A percentile compares a stretch with the other conserved stretches of the same genome.
phyloP scores from a whole-genome alignment of 2,329 filamentous ascomycete genomes.

The Scortechinia acanthostroma region DNA sequence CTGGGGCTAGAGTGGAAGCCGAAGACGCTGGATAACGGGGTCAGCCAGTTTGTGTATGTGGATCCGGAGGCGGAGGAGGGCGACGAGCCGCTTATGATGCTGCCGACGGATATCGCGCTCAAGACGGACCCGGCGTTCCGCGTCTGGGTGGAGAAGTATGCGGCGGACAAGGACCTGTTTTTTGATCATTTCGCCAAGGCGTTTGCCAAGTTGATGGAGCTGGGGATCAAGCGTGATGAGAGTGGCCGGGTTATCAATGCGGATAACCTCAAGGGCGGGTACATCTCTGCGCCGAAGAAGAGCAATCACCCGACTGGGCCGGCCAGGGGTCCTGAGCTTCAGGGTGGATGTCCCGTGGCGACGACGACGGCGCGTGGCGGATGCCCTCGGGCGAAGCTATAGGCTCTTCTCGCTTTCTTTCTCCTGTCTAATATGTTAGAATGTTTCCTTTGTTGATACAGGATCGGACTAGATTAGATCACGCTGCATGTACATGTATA shows the following conservation, averaged over 20 bases:
- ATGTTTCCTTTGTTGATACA: neutral
- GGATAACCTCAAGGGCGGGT: constrained; percentile 48
- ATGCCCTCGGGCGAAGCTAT: no score
- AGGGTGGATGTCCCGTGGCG: no score
- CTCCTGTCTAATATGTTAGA: no score
- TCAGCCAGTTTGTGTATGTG: constrained; percentile 49
- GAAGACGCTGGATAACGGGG: constrained; percentile 39
- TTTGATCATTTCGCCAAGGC: constrained; percentile 50
- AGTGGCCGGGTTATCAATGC: constrained; percentile 42
- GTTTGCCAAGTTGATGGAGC: constrained; percentile 52
- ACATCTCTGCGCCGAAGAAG: constrained; percentile 49
- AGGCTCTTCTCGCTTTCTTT: no score
- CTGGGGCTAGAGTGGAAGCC: constrained; percentile 42
- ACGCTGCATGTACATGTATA: neutral
- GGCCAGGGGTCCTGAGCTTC: no score
- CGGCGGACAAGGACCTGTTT: constrained; percentile 52
- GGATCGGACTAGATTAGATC: no score
- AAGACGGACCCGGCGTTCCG: constrained; percentile 41
- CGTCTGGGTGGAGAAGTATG: constrained; percentile 49
- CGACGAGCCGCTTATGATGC: constrained; percentile 53
- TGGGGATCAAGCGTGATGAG: constrained; percentile 48
- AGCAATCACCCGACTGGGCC: constrained; percentile 16
- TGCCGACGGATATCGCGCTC: constrained; percentile 56
- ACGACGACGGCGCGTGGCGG: no score
- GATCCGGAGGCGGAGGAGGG: constrained; percentile 43